Percentiles rank a stretch among this genome's conserved stretches.
These are phyloP conservation scores for Talaromyces marneffei DNA, from an alignment of 2,329 filamentous ascomycete genomes.

Conservation along the genomic window DNA sequence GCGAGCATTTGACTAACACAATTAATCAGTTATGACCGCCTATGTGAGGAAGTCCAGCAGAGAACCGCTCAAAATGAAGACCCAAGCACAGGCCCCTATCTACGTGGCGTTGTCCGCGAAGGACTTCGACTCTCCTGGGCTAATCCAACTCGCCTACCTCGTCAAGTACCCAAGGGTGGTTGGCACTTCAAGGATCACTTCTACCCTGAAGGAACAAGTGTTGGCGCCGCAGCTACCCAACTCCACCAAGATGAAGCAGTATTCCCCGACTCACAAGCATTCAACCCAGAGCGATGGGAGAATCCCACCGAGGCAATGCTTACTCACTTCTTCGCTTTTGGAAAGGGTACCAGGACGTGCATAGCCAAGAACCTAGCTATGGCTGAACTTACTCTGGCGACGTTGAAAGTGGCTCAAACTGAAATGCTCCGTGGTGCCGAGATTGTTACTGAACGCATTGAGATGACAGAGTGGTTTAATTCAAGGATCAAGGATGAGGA, in stretches of 20 bases:
- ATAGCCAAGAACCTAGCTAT: conserved; percentile 48
- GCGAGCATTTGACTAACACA: background rate
- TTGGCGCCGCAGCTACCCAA: conserved; percentile 42
- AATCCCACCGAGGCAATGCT: conserved; percentile 35
- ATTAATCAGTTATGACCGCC: conserved; percentile 26
- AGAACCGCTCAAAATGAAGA: conserved; percentile 21
- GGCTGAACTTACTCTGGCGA: conserved; percentile 40
- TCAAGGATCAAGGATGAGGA: conserved; percentile 46
- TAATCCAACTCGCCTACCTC: conserved; percentile 48
- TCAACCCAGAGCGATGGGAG: conserved; percentile 48
- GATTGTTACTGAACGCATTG: conserved; percentile 37
- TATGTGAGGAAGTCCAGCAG: conserved; percentile 31
- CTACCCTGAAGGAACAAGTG: conserved; percentile 42
- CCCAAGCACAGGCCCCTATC: conserved; percentile 35
- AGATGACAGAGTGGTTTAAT: conserved; percentile 55
- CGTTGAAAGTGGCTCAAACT: conserved; percentile 38
- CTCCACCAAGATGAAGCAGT: conserved; percentile 43
- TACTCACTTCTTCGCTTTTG: conserved; percentile 46
- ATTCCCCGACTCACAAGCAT: conserved; percentile 40
- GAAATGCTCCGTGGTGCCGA: conserved; percentile 43
- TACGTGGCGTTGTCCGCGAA: conserved; percentile 48
- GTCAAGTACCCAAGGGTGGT: conserved; percentile 40
- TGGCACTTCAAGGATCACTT: conserved; percentile 32
- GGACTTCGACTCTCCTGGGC: conserved; percentile 47
- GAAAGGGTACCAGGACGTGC: conserved; percentile 44